Conservation (phyloP, 2,329 filamentous ascomycete genomes). For the Fusarium sp. region DNA sequence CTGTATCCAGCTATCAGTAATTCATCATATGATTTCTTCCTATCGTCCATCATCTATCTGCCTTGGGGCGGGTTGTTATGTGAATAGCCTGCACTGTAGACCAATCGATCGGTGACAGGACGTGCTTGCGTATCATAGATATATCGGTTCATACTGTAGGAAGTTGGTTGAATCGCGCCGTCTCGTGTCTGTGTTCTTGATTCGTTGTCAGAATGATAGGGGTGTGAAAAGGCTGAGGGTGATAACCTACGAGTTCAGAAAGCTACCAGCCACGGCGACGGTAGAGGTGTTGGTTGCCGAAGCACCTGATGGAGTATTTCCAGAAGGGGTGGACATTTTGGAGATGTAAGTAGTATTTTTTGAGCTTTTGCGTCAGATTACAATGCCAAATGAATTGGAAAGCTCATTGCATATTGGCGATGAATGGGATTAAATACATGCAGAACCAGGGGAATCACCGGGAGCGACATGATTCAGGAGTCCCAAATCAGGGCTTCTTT, state of each 20-base stretch:
- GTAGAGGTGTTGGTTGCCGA: not conserved
- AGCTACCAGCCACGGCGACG: not conserved
- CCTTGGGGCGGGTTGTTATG: not conserved
- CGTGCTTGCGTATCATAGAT: not conserved
- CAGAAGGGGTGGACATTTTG: not conserved
- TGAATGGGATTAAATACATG: not conserved
- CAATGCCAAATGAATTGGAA: not conserved
- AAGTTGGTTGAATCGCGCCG: not conserved
- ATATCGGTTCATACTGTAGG: not conserved
- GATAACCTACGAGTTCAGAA: not conserved
- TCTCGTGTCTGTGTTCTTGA: not conserved
- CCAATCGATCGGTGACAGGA: not conserved
- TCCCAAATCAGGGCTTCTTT: not conserved
- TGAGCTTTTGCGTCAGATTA: not conserved
- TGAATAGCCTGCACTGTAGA: not conserved
- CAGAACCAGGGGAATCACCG: not conserved
- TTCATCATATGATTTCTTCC: not conserved
- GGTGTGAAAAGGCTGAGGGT: accelerated
- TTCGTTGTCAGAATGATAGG: not conserved
- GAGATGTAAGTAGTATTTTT: not conserved
- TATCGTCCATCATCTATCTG: not conserved
- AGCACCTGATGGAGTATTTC: not conserved
- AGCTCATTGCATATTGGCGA: not conserved
- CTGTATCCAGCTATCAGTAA: not conserved
- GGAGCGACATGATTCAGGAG: not conserved